phyloP scores from a whole-genome alignment of 1,139 yeast species.

The Saccharomyces pastorianus region DNA sequence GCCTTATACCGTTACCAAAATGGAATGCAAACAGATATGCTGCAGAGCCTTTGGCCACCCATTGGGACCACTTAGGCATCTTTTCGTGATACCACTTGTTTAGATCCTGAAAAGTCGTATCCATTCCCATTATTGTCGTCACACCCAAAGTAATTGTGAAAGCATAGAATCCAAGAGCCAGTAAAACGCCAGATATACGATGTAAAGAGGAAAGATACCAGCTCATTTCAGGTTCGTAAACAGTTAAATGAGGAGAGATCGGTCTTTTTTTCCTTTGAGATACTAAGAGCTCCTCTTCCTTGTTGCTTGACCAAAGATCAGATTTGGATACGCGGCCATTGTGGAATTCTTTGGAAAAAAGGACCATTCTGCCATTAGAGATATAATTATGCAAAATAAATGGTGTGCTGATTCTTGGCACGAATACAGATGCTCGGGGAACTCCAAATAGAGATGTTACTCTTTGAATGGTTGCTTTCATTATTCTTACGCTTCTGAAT shows the following conservation, averaged over 20 bases:
- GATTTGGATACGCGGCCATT: background rate
- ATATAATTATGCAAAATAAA: background rate
- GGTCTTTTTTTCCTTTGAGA: constrained; percentile 88
- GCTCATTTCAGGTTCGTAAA: constrained; percentile 86
- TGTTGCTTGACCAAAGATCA: constrained; percentile 51
- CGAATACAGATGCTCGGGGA: background rate
- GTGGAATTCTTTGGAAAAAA: background rate
- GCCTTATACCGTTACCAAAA: constrained; percentile 80
- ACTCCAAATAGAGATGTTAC: background rate
- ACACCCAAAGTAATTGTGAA: constrained; percentile 71
- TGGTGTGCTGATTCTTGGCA: background rate
- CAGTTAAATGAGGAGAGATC: constrained; percentile 78
- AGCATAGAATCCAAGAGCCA: constrained; percentile 74
- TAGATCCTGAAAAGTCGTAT: constrained; percentile 55
- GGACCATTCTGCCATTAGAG: background rate
- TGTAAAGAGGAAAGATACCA: constrained; percentile 73
- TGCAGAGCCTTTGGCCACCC: constrained; percentile 57
- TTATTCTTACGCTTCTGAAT: background rate
- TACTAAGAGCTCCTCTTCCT: constrained; percentile 62
- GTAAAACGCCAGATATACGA: constrained; percentile 78
- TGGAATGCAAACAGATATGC: constrained; percentile 87
- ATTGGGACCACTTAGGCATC: constrained; percentile 58
- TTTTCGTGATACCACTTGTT: constrained; percentile 41
- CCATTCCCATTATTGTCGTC: constrained; percentile 53
- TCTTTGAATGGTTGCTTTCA: background rate